phyloP scores from a whole-genome alignment of 1,284 basidiomycete species.

The Apiotrichum sp. region DNA sequence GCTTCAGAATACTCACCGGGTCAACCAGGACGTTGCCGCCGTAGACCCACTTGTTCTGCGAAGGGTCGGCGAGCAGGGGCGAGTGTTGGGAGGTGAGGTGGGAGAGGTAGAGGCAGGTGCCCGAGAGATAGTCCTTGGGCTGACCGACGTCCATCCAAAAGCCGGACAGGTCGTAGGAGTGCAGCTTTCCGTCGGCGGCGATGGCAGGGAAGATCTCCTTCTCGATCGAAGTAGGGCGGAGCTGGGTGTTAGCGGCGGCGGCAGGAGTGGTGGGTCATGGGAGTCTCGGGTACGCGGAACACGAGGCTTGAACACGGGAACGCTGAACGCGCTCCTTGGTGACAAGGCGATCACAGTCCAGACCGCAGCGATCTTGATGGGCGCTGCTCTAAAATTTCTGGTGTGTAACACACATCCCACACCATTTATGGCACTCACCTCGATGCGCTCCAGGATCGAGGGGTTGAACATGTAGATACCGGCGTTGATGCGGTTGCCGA shows the following conservation, averaged over 20 bases:
- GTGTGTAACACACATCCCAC: too few species aligned
- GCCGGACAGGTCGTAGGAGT: conserved; percentile 52
- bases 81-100: conserved; percentile 50
- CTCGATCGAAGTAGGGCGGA: conserved; percentile 53
- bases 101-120: conserved; percentile 53
- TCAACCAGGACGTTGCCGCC: conserved; percentile 52
- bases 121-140: conserved; percentile 51
- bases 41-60: conserved; percentile 50
- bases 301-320: not conserved
- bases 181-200: conserved; percentile 50
- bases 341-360: too few species aligned
- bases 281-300: not conserved
- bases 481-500: conserved; percentile 55
- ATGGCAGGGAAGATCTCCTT: conserved; percentile 53
- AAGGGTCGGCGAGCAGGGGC: conserved; percentile 47
- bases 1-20: conserved; percentile 35
- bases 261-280: too few species aligned
- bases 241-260: conserved; percentile 23
- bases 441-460: conserved; percentile 51
- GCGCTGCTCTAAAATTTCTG: too few species aligned
- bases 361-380: too few species aligned
- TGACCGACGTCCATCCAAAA: conserved; percentile 57
- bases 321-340: too few species aligned
- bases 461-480: conserved; percentile 57
- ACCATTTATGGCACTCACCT: conserved; percentile 33